Conservation (phyloP, 2,329 filamentous ascomycete genomes). For the Fusarium cicatricum region DNA sequence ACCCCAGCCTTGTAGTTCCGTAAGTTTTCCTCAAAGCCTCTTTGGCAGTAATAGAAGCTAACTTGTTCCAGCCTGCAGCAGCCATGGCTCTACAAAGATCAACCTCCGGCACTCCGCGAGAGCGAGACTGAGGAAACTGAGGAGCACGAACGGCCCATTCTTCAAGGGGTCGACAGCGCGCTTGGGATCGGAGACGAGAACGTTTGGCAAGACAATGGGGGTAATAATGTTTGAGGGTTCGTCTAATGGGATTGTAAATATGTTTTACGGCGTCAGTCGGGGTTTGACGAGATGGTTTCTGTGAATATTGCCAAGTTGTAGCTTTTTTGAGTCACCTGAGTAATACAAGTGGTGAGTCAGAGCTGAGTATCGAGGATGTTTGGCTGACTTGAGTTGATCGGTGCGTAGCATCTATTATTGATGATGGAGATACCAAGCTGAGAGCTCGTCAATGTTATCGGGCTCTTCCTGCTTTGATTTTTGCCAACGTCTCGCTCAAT, state of each 20-base stretch:
- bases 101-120: slow-evolving; percentile 51
- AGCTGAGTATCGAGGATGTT: background rate
- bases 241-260: slow-evolving; percentile 7
- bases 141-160: slow-evolving; percentile 38
- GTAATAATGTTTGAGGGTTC: slow-evolving; percentile 34
- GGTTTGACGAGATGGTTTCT: slow-evolving; percentile 7
- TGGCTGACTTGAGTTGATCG: background rate
- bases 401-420: background rate
- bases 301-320: slow-evolving; percentile 18
- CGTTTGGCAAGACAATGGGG: slow-evolving; percentile 47
- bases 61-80: slow-evolving; percentile 64
- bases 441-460: no score
- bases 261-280: slow-evolving; percentile 17
- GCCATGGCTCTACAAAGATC: slow-evolving; percentile 72
- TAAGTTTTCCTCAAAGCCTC: slow-evolving; percentile 53
- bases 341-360: background rate
- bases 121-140: slow-evolving; percentile 42
- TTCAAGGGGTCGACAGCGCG: slow-evolving; percentile 48
- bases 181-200: slow-evolving; percentile 52
- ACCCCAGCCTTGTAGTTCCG: slow-evolving; percentile 75
- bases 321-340: background rate
- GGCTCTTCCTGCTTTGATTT: no score
- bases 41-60: slow-evolving; percentile 14
- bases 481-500: no score
- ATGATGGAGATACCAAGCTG: no score